Percentiles rank a stretch among this genome's conserved stretches.
Evolutionary conservation across 495 filamentous ascomycete genomes (phyloP).

Genomic region (Jackrogersella minutella): DNA sequence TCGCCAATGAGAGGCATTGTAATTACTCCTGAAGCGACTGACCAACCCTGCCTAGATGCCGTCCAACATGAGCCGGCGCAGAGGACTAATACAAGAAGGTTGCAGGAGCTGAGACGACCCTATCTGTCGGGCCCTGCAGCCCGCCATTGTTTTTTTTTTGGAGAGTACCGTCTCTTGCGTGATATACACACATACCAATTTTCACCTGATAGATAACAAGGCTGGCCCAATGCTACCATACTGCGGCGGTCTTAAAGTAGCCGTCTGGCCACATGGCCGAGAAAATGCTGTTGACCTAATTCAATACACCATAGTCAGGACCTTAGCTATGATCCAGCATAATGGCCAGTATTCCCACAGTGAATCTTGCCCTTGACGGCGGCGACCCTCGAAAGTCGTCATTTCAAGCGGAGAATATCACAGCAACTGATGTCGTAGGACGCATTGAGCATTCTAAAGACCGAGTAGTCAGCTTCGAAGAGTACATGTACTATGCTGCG

Average conservation of each 20-base stretch:
- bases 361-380: slow-evolving; percentile 29
- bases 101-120: slow-evolving; percentile 10
- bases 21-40: background rate
- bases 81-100: slow-evolving; percentile 27
- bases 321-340: background rate
- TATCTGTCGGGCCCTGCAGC: slow-evolving; percentile 14
- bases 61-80: slow-evolving; percentile 13
- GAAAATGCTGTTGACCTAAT: background rate
- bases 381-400: slow-evolving; percentile 21
- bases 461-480: slow-evolving; percentile 51
- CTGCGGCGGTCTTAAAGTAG: slow-evolving; percentile 1
- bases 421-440: background rate
- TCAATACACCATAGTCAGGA: background rate
- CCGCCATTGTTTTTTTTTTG: background rate
- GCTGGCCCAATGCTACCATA: background rate
- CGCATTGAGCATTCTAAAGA: background rate
- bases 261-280: background rate
- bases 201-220: slow-evolving; percentile 11
- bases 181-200: background rate
- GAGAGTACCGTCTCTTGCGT: slow-evolving; percentile 1
- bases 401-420: slow-evolving; percentile 1
- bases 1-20: background rate
- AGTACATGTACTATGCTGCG: slow-evolving; percentile 60
- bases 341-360: slow-evolving; percentile 26
- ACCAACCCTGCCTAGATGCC: slow-evolving; percentile 4